Evolutionary conservation across 306 rosid species (phyloP), one percentile per base, ranked within the genome.

Genomic region (Trifolium subterraneum): DNA sequence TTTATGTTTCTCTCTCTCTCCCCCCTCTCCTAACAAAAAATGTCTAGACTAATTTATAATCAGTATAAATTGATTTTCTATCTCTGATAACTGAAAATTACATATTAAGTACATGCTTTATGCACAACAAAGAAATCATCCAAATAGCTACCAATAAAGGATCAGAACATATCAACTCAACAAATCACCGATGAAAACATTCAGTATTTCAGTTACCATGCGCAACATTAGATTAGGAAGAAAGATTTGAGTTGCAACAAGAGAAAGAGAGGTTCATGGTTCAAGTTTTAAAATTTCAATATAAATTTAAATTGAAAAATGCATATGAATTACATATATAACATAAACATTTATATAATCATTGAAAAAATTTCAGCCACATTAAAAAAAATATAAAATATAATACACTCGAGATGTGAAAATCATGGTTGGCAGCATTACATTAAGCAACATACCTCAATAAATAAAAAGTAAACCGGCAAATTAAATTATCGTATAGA

Each of bases 401-500:
- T 31, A 59, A 59, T 18, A 16, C 64, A 59, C 25, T 35, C 52
- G 66, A 72, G 56, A 73, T 33, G 31, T 12, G 64, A 60, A 71
- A 70, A 42, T 76, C 71, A 67, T 61, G 45, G 61, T 72, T 58
- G 76, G 55, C 61, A 47, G 41, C 47, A 77, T 63, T 39, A 16
- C 55, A 84, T 73, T 56, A 65, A 72, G 68, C 20, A 29, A 68
- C 14, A 77, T 77, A 72, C 59, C 31, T 77, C 51, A 45, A 73
- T 27, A 11, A 16, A 48, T 55, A 20, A 76, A 66, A 69, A 25
- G 33, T 41, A 66, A 78, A 75, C 51, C 67, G 76, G 74, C 35
- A 15, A 81, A 70, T 66, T 9, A 70, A 56, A 79, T 10, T 27
- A 64, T 68, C 45, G 76, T 75, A 69, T 52, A 71, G 74, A 82